These are phyloP conservation scores for Wickerhamiella lipophila DNA, from an alignment of 805 yeast genomes.

Conservation along the genomic window DNA sequence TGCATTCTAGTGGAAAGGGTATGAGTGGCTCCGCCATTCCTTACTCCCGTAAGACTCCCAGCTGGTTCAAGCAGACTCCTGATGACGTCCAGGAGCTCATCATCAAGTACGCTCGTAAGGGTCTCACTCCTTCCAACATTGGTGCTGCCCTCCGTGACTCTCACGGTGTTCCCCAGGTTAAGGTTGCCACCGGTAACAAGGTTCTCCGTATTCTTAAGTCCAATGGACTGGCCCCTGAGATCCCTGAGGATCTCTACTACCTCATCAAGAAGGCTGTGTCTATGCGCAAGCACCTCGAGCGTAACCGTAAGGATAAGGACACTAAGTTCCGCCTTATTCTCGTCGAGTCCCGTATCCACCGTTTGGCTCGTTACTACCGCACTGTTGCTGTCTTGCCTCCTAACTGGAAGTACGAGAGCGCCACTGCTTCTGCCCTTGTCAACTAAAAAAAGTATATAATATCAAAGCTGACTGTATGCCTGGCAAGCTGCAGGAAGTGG, in stretches of 20 bases:
- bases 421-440: constrained; percentile 99
- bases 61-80: constrained; percentile 97
- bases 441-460: constrained; percentile 42
- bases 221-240: constrained; percentile 99
- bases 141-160: constrained; percentile 99
- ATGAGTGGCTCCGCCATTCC: constrained; percentile 98
- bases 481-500: constrained; percentile 12
- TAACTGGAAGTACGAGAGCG: constrained; percentile 99
- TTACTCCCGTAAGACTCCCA: constrained; percentile 96
- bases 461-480: constrained; percentile 12
- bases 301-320: constrained; percentile 99
- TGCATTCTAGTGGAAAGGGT: constrained; percentile 99
- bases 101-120: constrained; percentile 99
- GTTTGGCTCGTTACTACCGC: constrained; percentile 99
- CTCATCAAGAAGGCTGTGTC: constrained; percentile 99
- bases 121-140: constrained; percentile 98
- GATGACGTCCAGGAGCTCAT: constrained; percentile 96
- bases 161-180: constrained; percentile 98
- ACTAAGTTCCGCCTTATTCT: constrained; percentile 99
- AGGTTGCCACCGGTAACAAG: constrained; percentile 97
- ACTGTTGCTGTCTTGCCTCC: constrained; percentile 98
- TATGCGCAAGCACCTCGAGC: constrained; percentile 99
- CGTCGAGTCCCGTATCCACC: constrained; percentile 99
- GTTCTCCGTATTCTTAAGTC: constrained; percentile 97
- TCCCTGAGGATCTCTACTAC: constrained; percentile 99